Evolutionary conservation across 2,329 filamentous ascomycete genomes (phyloP).

Genomic region (Clonostachys rosea): DNA sequence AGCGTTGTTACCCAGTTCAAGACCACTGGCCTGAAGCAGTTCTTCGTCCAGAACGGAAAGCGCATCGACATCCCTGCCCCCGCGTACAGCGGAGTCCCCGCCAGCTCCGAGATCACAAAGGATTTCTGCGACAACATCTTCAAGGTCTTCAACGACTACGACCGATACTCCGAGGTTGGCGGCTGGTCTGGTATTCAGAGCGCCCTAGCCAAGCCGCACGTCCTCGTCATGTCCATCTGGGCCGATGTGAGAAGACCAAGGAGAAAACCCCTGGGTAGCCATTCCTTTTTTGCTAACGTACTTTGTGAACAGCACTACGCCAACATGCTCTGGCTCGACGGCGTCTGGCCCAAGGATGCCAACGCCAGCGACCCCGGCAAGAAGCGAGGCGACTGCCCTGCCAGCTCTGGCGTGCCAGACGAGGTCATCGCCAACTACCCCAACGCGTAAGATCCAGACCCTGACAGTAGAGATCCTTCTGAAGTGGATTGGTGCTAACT

Average conservation of each 20-base stretch:
- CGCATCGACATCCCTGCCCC: slow-evolving; percentile 41
- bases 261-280: too few relatives aligned
- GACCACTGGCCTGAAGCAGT: slow-evolving; percentile 44
- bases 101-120: slow-evolving; percentile 53
- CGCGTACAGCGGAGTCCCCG: slow-evolving; percentile 53
- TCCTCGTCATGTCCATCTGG: slow-evolving; percentile 59
- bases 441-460: slow-evolving; percentile 7
- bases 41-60: slow-evolving; percentile 56
- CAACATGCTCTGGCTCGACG: slow-evolving; percentile 69
- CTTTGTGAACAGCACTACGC: slow-evolving; percentile 32
- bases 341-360: slow-evolving; percentile 41
- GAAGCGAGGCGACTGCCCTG: slow-evolving; percentile 13
- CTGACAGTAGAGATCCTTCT: background rate
- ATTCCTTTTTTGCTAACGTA: background rate
- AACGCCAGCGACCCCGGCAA: slow-evolving; percentile 12
- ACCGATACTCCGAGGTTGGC: slow-evolving; percentile 47
- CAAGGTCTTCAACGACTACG: slow-evolving; percentile 39
- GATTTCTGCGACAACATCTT: slow-evolving; percentile 54
- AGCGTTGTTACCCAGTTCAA: slow-evolving; percentile 58
- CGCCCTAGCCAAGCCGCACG: slow-evolving; percentile 54
- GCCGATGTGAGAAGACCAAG: slow-evolving; percentile 21
- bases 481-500: slow-evolving; percentile 11
- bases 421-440: slow-evolving; percentile 10
- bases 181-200: slow-evolving; percentile 50
- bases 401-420: slow-evolving; percentile 14